Percentiles rank a stretch among this genome's conserved stretches.
These are phyloP conservation scores for Pleurotus ostreatus DNA, from an alignment of 768 basidiomycete genomes.

Conservation along the genomic window DNA sequence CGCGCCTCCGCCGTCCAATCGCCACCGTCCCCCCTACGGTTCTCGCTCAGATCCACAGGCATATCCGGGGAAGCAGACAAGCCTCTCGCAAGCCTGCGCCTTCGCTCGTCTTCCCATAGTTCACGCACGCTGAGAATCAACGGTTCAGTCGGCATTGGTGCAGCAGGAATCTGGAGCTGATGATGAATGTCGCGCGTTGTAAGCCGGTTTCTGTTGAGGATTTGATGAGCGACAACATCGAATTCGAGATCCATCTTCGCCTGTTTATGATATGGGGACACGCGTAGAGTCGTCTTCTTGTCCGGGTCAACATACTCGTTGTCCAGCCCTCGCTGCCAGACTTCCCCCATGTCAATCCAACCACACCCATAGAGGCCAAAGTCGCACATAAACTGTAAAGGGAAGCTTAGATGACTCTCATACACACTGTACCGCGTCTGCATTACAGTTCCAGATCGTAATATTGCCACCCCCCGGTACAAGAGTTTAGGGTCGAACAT, in stretches of 20 bases:
- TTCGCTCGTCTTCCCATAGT: slow-evolving; percentile 95
- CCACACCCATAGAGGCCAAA: slow-evolving; percentile 94
- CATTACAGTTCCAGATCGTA: slow-evolving; percentile 84
- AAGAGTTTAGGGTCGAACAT: slow-evolving; percentile 67
- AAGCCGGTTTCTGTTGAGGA: slow-evolving; percentile 77
- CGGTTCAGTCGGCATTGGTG: slow-evolving; percentile 55
- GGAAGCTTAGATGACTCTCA: slow-evolving; percentile 87
- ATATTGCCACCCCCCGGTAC: slow-evolving; percentile 66
- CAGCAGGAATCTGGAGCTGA: slow-evolving; percentile 65
- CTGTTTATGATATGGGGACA: slow-evolving; percentile 61
- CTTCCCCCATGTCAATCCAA: slow-evolving; percentile 66
- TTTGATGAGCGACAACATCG: slow-evolving; percentile 76
- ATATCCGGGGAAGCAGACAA: slow-evolving; percentile 70
- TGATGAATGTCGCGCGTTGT: slow-evolving; percentile 56
- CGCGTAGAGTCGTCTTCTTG: slow-evolving; percentile 28
- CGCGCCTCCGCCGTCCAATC: slow-evolving; percentile 71
- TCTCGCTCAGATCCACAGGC: slow-evolving; percentile 66
- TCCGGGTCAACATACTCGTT: slow-evolving; percentile 23
- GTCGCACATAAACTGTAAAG: slow-evolving; percentile 92
- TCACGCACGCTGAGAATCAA: slow-evolving; percentile 87
- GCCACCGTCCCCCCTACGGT: slow-evolving; percentile 49
- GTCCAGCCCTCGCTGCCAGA: slow-evolving; percentile 50
- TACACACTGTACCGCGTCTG: slow-evolving; percentile 72
- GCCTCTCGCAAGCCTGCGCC: slow-evolving; percentile 61
- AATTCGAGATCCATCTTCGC: slow-evolving; percentile 74